Evolutionary conservation across 2,329 filamentous ascomycete species (phyloP), one percentile per base, ranked within the genome.

Genomic region (Cylindrodendrum hubeiense): DNA sequence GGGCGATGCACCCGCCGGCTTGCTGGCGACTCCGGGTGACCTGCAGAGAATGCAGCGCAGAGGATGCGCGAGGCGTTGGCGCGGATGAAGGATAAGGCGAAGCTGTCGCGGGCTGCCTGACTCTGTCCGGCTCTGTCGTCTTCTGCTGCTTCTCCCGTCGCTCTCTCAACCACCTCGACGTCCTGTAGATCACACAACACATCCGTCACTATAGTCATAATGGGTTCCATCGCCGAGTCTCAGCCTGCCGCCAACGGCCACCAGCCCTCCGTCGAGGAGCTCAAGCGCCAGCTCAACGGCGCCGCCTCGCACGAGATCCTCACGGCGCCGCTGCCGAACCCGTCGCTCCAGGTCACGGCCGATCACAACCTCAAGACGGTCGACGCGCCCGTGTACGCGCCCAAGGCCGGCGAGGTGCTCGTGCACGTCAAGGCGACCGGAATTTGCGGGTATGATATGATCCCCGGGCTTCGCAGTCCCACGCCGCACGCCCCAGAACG

Each of bases 381-480:
- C 28, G 84, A 90, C 47, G 86, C 86, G 1, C 88, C 88, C 7
- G 83, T 90, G 2, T 82, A 84, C 68, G 82, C 81, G 28, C 88
- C 88, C 3, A 79, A 80, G 7, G 77, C 78, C 7, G 86, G 85
- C 17, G 86, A 91, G 67, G 88, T 87, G 2, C 77, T 90, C 2
- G 71, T 91, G 10, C 88, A 91, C 65, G 83, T 91, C 69, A 89
- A 89, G 73, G 84, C 85, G 1, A 90, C 88, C 3, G 89, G 89
- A 46, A 87, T 91, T 39, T 91, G 89, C 77, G 89, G 89, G 83
- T 89, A 77, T 49, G 71, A 49, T 28, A 49, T 52, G 49, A 71
- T 78, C 63, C 51, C 7, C 15, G 9, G 19, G 37, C 37, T 39
- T 39, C 37, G 8, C 15, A 17, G 15, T 12, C 10, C 33, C 10